Evolutionary conservation across 768 basidiomycete species (phyloP).

Genomic region (Amanita brunnescens): DNA sequence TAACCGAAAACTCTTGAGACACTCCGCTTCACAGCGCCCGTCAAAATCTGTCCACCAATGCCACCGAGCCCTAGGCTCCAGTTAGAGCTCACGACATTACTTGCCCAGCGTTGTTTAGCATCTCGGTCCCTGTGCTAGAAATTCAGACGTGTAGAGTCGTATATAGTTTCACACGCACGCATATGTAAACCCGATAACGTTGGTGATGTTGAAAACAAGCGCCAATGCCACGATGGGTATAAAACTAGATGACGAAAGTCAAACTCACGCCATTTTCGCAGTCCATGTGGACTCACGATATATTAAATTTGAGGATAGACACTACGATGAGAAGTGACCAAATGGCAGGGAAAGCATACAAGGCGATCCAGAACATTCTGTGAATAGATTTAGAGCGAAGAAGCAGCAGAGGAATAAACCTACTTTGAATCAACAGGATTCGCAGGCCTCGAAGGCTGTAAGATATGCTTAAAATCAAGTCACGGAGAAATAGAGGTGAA

Average conservation of each 20-base stretch:
- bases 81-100: constrained; percentile 53
- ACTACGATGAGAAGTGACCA: constrained; percentile 87
- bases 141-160: constrained; percentile 9
- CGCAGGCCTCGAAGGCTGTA: constrained; percentile 77
- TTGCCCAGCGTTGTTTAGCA: constrained; percentile 89
- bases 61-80: constrained; percentile 75
- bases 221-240: constrained; percentile 92
- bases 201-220: constrained; percentile 92
- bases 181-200: constrained; percentile 95
- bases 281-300: constrained; percentile 3
- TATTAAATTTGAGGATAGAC: constrained; percentile 69
- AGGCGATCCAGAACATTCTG: constrained; percentile 93
- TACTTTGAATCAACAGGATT: constrained; percentile 86
- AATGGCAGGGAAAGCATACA: constrained; percentile 82
- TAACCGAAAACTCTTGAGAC: constrained; percentile 70
- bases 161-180: constrained; percentile 43
- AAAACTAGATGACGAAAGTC: constrained; percentile 47
- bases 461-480: background rate
- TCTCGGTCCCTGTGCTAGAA: constrained; percentile 63
- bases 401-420: constrained; percentile 16
- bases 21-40: constrained; percentile 74
- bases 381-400: constrained; percentile 2
- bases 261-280: background rate
- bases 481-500: constrained; percentile 9
- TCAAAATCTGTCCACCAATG: constrained; percentile 76